Evolutionary conservation across 1,139 yeast species (phyloP).

Genomic region (Candida sp.): DNA sequence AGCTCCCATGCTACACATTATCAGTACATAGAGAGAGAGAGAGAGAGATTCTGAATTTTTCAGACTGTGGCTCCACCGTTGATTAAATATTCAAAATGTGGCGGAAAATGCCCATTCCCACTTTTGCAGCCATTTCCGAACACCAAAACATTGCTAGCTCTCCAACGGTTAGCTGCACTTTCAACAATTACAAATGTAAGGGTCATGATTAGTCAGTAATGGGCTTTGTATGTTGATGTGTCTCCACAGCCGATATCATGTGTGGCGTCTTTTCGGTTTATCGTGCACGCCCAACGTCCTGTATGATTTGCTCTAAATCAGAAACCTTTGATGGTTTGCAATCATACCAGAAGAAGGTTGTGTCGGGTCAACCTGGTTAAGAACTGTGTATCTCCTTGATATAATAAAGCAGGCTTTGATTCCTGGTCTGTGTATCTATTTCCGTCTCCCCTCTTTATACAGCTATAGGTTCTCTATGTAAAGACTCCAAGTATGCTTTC

Average conservation of each 20-base stretch:
- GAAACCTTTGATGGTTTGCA: no score
- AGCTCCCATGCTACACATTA: no score
- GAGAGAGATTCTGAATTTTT: no score
- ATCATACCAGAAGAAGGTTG: no score
- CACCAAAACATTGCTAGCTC: background rate
- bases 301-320: no score
- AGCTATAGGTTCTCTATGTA: background rate
- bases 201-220: background rate
- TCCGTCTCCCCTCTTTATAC: background rate
- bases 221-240: no score
- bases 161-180: background rate
- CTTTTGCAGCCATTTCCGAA: background rate
- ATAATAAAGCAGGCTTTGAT: no score
- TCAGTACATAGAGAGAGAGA: no score
- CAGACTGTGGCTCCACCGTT: background rate
- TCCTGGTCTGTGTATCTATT: background rate
- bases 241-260: background rate
- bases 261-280: background rate
- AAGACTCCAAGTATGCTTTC: constrained; percentile 25
- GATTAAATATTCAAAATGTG: background rate
- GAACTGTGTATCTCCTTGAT: no score
- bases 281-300: no score
- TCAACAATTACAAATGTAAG: background rate
- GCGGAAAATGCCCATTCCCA: background rate
- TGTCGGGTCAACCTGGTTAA: background rate